Evolutionary conservation across 192 early-diverging fungal genomes (phyloP), one percentile per base, ranked within the genome.

Genomic region (Phycomyces blakesleeanus): DNA sequence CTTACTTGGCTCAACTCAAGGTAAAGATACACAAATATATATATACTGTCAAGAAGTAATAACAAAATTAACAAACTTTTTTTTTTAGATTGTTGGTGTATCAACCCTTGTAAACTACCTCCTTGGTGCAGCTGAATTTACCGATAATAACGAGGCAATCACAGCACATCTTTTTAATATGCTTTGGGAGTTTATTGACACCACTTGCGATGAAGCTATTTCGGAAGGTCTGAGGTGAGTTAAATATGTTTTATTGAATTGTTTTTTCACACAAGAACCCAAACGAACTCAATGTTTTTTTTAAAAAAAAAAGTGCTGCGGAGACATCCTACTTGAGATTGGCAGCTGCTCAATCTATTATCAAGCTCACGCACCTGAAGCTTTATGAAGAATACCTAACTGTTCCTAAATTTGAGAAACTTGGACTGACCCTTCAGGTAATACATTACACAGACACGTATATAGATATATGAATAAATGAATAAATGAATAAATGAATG

Each of bases 361-460:
- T 93, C 22, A 83, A 87, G 67, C 73, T 94, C 1, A 83, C 88
- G 7, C 64, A 63, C 14, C 57, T 61, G 8, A 56, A 73, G 3
- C 66, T 69, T 11, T 88, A 87, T 61, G 79, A 81, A 18, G 58
- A 69, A 26, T 58, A 83, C 56, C 69, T 93, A 7, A 71, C 79
- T 6, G 72, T 82, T 0, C 26, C 69, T 0, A 83, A 93, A 27
- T 75, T 85, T 54, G 68, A 78, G 57, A 76, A 75, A 16, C 59
- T 96, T 29, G 80, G 81, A n/a, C 70, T 90, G 34, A 73, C 82
- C 8, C 71, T 85, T 27, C 89, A 91, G 60, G 81, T 81, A 63
- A 29, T 41, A 15, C 37, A 18, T 50, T 53, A 24, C 2, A 41
- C 14, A 34, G 29, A 15, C 3, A 18, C 15, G 18, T 20, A 0